phyloP scores from a whole-genome alignment of 2,329 filamentous ascomycete species.

The Aspergillus uvarum region DNA sequence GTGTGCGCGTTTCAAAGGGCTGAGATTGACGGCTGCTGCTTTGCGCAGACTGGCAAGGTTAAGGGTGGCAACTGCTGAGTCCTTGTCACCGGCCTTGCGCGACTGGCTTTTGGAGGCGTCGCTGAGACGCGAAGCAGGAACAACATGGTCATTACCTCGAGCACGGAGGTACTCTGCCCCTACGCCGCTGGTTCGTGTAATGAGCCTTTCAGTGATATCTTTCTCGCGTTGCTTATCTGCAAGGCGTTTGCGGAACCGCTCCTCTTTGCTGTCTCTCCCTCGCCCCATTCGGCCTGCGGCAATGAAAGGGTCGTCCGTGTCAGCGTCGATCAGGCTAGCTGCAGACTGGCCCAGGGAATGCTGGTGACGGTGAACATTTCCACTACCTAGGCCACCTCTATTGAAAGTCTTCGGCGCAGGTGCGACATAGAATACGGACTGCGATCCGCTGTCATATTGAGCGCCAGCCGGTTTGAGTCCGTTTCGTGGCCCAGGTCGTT shows the following conservation, averaged over 20 bases:
- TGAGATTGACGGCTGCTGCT: slow-evolving; percentile 42
- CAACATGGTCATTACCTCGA: slow-evolving; percentile 27
- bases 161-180: slow-evolving; percentile 48
- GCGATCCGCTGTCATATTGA: slow-evolving; percentile 42
- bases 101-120: slow-evolving; percentile 9
- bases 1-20: slow-evolving; percentile 41
- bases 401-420: slow-evolving; percentile 28
- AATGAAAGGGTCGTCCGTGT: slow-evolving; percentile 44
- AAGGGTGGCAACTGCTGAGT: slow-evolving; percentile 19
- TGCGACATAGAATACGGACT: slow-evolving; percentile 48
- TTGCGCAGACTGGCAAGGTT: slow-evolving; percentile 31
- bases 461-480: slow-evolving; percentile 37
- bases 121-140: slow-evolving; percentile 5
- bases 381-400: slow-evolving; percentile 6
- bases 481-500: slow-evolving; percentile 20
- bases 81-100: slow-evolving; percentile 4
- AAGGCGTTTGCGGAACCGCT: slow-evolving; percentile 44
- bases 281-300: slow-evolving; percentile 40
- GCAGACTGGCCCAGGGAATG: slow-evolving; percentile 34
- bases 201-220: slow-evolving; percentile 46
- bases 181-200: slow-evolving; percentile 33
- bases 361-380: slow-evolving; percentile 18
- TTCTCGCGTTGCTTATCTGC: slow-evolving; percentile 46
- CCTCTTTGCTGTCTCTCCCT: slow-evolving; percentile 43
- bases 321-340: slow-evolving; percentile 43